phyloP scores from a whole-genome alignment of 805 yeast genomes.

The Tetrapisispora arboricola region DNA sequence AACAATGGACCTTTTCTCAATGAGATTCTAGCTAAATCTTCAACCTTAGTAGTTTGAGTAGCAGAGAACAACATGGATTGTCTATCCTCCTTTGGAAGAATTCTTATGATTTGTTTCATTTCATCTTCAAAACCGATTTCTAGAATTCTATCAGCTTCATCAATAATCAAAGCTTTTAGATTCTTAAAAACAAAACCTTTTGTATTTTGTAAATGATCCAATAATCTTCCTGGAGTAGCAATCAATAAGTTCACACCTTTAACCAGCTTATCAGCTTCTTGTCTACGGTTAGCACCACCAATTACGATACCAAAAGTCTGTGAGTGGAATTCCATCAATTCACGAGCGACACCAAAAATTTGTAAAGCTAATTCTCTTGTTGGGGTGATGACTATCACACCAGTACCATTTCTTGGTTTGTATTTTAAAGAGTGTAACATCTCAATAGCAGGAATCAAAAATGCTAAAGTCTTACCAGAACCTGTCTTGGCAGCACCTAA shows the following conservation, averaged over 20 bases:
- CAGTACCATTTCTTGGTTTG: conserved; percentile 97
- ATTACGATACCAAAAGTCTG: conserved; percentile 95
- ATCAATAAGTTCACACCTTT: conserved; percentile 91
- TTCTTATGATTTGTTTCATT: conserved; percentile 92
- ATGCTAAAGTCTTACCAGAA: conserved; percentile 95
- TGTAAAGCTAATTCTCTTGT: conserved; percentile 97
- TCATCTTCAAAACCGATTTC: conserved; percentile 99
- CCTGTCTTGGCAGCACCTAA: conserved; percentile 99
- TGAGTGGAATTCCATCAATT: conserved; percentile 77
- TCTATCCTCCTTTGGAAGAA: conserved; percentile 84
- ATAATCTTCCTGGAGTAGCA: conserved; percentile 95
- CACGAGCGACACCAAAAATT: conserved; percentile 95
- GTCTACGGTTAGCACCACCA: conserved; percentile 97
- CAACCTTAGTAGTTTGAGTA: conserved; percentile 97
- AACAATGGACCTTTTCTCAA: conserved; percentile 87
- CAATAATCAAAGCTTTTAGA: conserved; percentile 86
- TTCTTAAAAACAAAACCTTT: conserved; percentile 89
- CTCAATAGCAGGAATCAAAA: conserved; percentile 91
- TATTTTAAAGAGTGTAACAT: conserved; percentile 79
- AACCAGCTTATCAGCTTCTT: conserved; percentile 86
- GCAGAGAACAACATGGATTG: conserved; percentile 98
- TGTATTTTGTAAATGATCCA: conserved; percentile 95
- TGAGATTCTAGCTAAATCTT: conserved; percentile 94
- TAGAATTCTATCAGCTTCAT: conserved; percentile 95
- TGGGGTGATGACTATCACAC: conserved; percentile 91